Evolutionary conservation across 2,329 filamentous ascomycete genomes (phyloP).

Genomic region (Aspergillus texensis): DNA sequence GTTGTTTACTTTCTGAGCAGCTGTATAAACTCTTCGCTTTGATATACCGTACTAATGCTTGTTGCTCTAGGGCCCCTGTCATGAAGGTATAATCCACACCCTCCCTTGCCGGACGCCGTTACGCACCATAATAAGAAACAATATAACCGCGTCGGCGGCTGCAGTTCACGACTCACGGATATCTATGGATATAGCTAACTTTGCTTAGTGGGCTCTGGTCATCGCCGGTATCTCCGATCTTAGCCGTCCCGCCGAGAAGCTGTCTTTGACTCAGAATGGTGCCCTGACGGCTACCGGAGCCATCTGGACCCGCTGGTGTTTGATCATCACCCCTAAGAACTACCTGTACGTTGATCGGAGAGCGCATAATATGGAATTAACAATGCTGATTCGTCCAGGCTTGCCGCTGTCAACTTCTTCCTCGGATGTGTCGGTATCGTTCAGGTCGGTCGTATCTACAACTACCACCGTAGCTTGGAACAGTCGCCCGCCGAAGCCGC

Average conservation of each 20-base stretch:
- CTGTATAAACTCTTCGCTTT: neutral
- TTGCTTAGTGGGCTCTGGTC: constrained; percentile 79
- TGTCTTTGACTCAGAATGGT: constrained; percentile 88
- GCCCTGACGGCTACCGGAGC: constrained; percentile 87
- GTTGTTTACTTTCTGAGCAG: neutral
- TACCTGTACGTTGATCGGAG: constrained; percentile 66
- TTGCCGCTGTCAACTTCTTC: constrained; percentile 98
- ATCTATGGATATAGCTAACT: constrained; percentile 2
- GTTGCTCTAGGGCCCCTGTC: constrained; percentile 73
- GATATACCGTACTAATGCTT: neutral
- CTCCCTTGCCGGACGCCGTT: neutral
- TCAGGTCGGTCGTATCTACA: constrained; percentile 76
- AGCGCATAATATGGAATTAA: neutral
- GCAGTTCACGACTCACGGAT: too few relatives aligned
- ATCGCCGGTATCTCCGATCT: constrained; percentile 91
- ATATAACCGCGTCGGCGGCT: neutral
- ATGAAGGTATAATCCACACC: constrained; percentile 68
- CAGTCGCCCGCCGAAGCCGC: constrained; percentile 41
- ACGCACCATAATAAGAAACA: neutral
- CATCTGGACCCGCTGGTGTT: constrained; percentile 99
- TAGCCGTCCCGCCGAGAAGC: constrained; percentile 84
- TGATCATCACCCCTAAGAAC: constrained; percentile 95
- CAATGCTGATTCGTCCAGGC: constrained; percentile 49
- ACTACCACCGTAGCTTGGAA: constrained; percentile 63
- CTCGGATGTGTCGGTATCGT: constrained; percentile 83